Evolutionary conservation across 768 basidiomycete species (phyloP).

Genomic region (Gloeophyllum trabeum): DNA sequence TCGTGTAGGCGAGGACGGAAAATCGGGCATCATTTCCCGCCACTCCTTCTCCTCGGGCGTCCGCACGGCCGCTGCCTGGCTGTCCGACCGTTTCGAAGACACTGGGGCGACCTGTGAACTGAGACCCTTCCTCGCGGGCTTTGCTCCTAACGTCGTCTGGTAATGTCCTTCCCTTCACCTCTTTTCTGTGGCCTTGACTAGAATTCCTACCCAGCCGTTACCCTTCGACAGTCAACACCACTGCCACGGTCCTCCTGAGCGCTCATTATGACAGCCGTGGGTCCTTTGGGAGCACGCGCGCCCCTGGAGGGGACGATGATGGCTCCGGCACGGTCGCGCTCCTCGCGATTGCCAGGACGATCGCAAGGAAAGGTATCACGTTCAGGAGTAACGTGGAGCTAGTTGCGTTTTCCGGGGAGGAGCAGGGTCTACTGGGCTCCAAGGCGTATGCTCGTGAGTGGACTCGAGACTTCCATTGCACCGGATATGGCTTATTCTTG

Average conservation of each 20-base stretch:
- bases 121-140: constrained; percentile 54
- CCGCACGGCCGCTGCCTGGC: constrained; percentile 56
- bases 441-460: constrained; percentile 67
- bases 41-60: constrained; percentile 73
- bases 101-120: constrained; percentile 69
- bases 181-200: background rate
- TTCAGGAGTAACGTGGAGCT: constrained; percentile 76
- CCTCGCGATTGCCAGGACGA: constrained; percentile 71
- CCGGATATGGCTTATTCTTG: too few species aligned
- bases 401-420: constrained; percentile 82
- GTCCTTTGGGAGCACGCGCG: constrained; percentile 67
- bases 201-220: constrained; percentile 36
- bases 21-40: constrained; percentile 63
- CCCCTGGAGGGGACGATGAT: constrained; percentile 57
- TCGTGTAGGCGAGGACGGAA: constrained; percentile 45
- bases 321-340: constrained; percentile 58
- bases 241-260: constrained; percentile 60
- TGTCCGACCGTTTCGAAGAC: constrained; percentile 61
- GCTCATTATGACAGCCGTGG: constrained; percentile 91
- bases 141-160: constrained; percentile 86
- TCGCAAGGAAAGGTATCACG: constrained; percentile 49
- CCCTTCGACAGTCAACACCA: constrained; percentile 38
- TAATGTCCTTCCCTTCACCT: constrained; percentile 19
- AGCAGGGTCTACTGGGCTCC: constrained; percentile 79
- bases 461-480: too few species aligned